These are phyloP conservation scores for Mycena alexandri DNA, from an alignment of 768 basidiomycete genomes.

Conservation along the genomic window DNA sequence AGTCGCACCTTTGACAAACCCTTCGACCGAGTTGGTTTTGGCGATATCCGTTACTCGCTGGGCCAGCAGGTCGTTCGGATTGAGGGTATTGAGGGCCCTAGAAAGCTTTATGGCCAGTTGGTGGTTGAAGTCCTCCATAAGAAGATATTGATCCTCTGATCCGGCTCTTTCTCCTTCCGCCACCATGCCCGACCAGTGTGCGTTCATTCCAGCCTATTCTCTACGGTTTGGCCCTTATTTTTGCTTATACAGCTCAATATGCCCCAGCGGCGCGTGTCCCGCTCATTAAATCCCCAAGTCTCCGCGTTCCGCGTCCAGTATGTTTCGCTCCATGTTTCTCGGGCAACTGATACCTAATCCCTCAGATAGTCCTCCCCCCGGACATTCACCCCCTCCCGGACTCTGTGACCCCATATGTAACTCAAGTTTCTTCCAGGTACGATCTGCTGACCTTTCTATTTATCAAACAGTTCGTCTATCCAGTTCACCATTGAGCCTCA, in stretches of 20 bases:
- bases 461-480: conserved; percentile 87
- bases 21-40: conserved; percentile 70
- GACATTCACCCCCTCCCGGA: conserved; percentile 97
- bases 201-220: background rate
- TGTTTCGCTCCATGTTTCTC: conserved; percentile 32
- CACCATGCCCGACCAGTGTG: conserved; percentile 35
- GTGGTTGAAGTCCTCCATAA: conserved; percentile 64
- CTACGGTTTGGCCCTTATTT: background rate
- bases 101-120: conserved; percentile 85
- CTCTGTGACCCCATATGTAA: conserved; percentile 88
- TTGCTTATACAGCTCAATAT: conserved; percentile 71
- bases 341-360: conserved; percentile 1
- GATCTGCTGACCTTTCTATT: conserved; percentile 4
- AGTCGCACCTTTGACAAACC: conserved; percentile 75
- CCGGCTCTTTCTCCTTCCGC: no score
- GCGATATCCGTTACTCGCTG: conserved; percentile 85
- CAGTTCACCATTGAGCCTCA: conserved; percentile 94
- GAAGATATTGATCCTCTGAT: background rate
- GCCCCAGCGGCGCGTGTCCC: conserved; percentile 81
- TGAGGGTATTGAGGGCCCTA: conserved; percentile 80
- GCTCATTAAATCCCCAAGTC: conserved; percentile 91
- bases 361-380: conserved; percentile 85
- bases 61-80: conserved; percentile 88
- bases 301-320: conserved; percentile 88
- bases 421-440: conserved; percentile 25